Conservation (phyloP, 495 filamentous ascomycete species). For the Lepidopterella palustris region DNA sequence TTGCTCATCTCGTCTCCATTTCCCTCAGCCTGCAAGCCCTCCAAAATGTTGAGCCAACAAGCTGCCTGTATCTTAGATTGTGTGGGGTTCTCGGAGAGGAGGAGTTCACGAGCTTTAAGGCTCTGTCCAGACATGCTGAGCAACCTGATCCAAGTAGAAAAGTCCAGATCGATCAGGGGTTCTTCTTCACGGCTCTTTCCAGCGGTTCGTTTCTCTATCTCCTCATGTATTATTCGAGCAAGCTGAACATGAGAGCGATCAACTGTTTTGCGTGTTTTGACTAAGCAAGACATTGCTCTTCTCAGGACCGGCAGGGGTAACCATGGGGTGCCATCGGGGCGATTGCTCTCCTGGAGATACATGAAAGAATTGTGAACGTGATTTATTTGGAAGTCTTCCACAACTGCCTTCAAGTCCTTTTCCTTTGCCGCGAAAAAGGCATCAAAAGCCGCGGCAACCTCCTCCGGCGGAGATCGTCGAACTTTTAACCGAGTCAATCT, state of each 20-base stretch:
- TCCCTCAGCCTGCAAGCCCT: conserved; percentile 60
- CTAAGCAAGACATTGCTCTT: conserved; percentile 37
- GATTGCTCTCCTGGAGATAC: conserved; percentile 47
- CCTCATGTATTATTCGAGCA: conserved; percentile 50
- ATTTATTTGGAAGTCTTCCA: conserved; percentile 20
- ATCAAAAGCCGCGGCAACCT: conserved; percentile 57
- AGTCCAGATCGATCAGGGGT: background rate
- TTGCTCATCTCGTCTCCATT: conserved; percentile 49
- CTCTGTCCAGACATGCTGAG: background rate
- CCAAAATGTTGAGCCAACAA: conserved; percentile 55
- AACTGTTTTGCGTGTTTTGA: conserved; percentile 39
- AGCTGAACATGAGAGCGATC: conserved; percentile 44
- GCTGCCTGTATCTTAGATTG: background rate
- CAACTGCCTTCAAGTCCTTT: background rate
- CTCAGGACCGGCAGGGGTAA: conserved; percentile 44
- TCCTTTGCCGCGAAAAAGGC: conserved; percentile 47
- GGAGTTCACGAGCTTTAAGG: background rate
- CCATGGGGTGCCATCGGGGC: conserved; percentile 35
- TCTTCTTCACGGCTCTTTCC: conserved; percentile 6
- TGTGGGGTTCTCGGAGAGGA: background rate
- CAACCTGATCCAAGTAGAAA: background rate
- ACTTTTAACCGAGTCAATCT: conserved; percentile 41
- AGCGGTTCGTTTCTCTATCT: conserved; percentile 41
- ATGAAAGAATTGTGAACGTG: conserved; percentile 47
- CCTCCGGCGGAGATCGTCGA: conserved; percentile 51